phyloP scores from a whole-genome alignment of 805 yeast species.

The Pichia thaimueangensis region DNA sequence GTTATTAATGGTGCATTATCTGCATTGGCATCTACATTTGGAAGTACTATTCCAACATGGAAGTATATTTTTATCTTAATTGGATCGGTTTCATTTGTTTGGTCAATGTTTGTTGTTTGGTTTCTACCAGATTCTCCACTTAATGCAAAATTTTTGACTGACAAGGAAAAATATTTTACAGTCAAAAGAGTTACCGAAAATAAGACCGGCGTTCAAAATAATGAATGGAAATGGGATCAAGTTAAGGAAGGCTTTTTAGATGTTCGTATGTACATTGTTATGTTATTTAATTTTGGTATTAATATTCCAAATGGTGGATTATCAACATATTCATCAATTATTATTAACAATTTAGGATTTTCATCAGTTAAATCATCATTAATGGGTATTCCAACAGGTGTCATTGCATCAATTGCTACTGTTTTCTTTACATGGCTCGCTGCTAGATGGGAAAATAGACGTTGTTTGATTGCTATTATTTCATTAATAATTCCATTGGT shows the following conservation, averaged over 20 bases:
- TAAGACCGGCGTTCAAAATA: slow-evolving; percentile 29
- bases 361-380: slow-evolving; percentile 9
- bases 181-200: slow-evolving; percentile 27
- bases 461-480: slow-evolving; percentile 5
- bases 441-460: neutral
- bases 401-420: slow-evolving; percentile 13
- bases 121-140: slow-evolving; percentile 28
- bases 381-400: slow-evolving; percentile 16
- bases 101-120: slow-evolving; percentile 36
- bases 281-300: slow-evolving; percentile 38
- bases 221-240: slow-evolving; percentile 42
- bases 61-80: slow-evolving; percentile 49
- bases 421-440: slow-evolving; percentile 2
- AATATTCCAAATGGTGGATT: slow-evolving; percentile 56
- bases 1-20: slow-evolving; percentile 29
- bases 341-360: slow-evolving; percentile 11
- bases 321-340: slow-evolving; percentile 39
- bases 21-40: slow-evolving; percentile 12
- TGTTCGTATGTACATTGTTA: slow-evolving; percentile 42
- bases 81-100: slow-evolving; percentile 45
- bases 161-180: slow-evolving; percentile 32
- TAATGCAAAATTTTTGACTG: slow-evolving; percentile 28
- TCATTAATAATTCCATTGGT: slow-evolving; percentile 3
- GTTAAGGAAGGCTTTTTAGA: slow-evolving; percentile 49
- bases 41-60: slow-evolving; percentile 43